Evolutionary conservation across 1,284 basidiomycete species (phyloP), one percentile per base, ranked within the genome.

Genomic region (Ceratobasidium sp.): DNA sequence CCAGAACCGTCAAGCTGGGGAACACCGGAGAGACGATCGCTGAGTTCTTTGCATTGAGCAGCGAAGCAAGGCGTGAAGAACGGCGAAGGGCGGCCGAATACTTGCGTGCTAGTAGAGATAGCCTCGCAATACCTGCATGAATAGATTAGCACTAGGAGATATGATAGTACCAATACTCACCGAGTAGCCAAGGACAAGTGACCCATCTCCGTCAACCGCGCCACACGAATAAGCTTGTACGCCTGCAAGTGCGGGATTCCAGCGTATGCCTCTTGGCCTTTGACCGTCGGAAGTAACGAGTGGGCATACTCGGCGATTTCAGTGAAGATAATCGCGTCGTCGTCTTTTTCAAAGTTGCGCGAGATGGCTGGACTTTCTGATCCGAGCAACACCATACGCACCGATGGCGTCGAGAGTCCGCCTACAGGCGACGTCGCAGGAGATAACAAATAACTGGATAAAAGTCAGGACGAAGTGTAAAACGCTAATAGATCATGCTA

Each of bases 241-340:
- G 95, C 92, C 84, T 99, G 95, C 46, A 99, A 87, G 84, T 97
- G 93, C 9, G 95, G 91, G 23, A 99, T 86, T 0, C 97, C 96
- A 53, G 87, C 84, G 84, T 95, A 97, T 0, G 91, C 82, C 78
- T 99, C 97, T 82, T 96, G 94, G 9, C 97, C 95, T 86, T 98
- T 99, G 5, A 88, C 83, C 0, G 91, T 86, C 0, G 92, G 86
- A 20, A 90, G 87, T 28, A 98, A 86, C 23, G 95, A 95, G 78
- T 97, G 85, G 0, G 96, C 97, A 84, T 96, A 99, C 86, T 99
- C 98, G 10, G 93, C 87, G 56, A 99, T 93, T 86, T 99, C 98
- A 6, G 96, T 93, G 81, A 98, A 91, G 80, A 98, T 90, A 78
- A 97, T 88, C 7, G 92, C 87, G 84, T 99, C 97, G 10, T 90